Conservation (phyloP, 208 protist species). For the Leishmania lainsoni region DNA sequence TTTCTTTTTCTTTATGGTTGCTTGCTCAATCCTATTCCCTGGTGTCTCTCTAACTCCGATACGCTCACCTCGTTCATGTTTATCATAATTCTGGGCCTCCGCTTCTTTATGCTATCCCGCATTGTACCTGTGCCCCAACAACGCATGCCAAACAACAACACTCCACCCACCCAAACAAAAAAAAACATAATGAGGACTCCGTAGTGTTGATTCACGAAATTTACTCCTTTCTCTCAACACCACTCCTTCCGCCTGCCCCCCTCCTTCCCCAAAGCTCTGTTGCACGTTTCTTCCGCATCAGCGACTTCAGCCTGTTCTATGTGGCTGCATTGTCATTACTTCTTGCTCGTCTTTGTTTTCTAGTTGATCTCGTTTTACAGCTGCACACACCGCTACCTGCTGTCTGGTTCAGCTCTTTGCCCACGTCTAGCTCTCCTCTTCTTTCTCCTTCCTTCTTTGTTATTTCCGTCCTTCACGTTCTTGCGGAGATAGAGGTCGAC, state of each 20-base stretch:
- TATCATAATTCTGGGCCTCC: constrained; percentile 14
- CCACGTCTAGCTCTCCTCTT: neutral
- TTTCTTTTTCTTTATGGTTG: constrained; percentile 7
- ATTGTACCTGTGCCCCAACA: neutral
- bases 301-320: neutral
- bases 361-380: neutral
- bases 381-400: neutral
- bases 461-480: neutral
- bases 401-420: constrained; percentile 1
- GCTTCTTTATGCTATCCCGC: constrained; percentile 19
- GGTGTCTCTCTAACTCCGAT: neutral
- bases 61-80: neutral
- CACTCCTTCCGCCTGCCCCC: neutral
- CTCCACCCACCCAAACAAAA: neutral
- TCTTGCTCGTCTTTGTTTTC: neutral
- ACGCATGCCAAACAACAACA: neutral
- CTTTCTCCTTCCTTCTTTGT: neutral
- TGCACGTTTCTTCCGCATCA: neutral
- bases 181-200: neutral
- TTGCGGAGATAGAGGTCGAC: neutral
- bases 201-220: neutral
- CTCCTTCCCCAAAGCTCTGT: neutral
- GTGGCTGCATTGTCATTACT: neutral
- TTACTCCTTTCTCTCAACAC: neutral
- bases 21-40: constrained; percentile 5